Evolutionary conservation across 768 basidiomycete species (phyloP).

Genomic region (Thelephora aurantiotincta): DNA sequence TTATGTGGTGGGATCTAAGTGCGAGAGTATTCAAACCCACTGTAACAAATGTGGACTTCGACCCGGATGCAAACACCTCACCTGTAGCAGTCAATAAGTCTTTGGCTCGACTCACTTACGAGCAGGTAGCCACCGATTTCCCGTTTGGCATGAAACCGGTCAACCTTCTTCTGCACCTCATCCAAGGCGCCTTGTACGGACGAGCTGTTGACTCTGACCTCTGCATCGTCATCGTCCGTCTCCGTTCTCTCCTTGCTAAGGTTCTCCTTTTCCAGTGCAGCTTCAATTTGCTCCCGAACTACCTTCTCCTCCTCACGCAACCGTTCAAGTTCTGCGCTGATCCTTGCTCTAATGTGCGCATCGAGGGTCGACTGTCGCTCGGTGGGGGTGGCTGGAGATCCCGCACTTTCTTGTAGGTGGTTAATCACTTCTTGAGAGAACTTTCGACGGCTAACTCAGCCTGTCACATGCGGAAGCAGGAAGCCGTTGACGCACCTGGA

Average conservation of each 20-base stretch:
- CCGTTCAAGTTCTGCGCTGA: slow-evolving; percentile 50
- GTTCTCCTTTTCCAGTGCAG: slow-evolving; percentile 78
- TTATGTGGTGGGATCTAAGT: slow-evolving; percentile 26
- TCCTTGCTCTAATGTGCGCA: slow-evolving; percentile 54
- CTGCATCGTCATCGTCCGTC: slow-evolving; percentile 19
- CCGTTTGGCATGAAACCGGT: slow-evolving; percentile 46
- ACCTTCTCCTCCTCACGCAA: slow-evolving; percentile 56
- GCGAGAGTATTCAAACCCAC: too few species aligned
- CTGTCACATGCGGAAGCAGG: not conserved
- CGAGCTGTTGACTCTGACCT: slow-evolving; percentile 36
- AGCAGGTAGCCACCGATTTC: slow-evolving; percentile 39
- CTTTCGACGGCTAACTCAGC: slow-evolving; percentile 22
- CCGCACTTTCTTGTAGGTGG: slow-evolving; percentile 53
- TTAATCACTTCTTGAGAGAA: slow-evolving; percentile 78
- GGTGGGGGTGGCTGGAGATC: slow-evolving; percentile 42
- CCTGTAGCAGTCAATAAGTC: slow-evolving; percentile 67
- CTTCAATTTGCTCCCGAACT: slow-evolving; percentile 61
- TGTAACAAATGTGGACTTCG: not conserved
- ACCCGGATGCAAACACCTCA: slow-evolving; percentile 18
- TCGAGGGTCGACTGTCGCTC: slow-evolving; percentile 68
- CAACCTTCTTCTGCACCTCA: slow-evolving; percentile 58
- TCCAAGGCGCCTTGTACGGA: slow-evolving; percentile 63
- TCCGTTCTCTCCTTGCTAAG: slow-evolving; percentile 52
- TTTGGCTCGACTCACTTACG: slow-evolving; percentile 41
- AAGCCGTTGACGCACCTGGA: slow-evolving; percentile 18